Evolutionary conservation across 352 stramenopile genomes (phyloP).

Genomic region (Phytopythium helicoides): DNA sequence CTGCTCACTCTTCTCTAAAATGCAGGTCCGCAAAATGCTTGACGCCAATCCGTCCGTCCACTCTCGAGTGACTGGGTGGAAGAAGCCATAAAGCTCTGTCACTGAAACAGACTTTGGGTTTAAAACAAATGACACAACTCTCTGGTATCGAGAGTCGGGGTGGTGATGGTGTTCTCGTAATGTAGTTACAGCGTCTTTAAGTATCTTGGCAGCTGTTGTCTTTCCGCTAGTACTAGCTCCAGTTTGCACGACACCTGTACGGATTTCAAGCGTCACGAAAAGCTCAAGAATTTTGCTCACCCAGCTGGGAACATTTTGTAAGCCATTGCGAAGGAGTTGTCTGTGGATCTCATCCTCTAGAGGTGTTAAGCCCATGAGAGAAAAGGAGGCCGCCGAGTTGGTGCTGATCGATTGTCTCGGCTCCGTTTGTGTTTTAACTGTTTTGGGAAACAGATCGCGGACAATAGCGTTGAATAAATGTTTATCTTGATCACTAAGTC

Average conservation of each 20-base stretch:
- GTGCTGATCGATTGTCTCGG: neutral
- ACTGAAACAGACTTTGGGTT: slow-evolving; percentile 85
- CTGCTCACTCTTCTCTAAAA: slow-evolving; percentile 65
- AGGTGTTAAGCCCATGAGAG: slow-evolving; percentile 22
- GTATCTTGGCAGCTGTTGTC: slow-evolving; percentile 38
- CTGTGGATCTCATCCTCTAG: slow-evolving; percentile 78
- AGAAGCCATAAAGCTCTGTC: slow-evolving; percentile 83
- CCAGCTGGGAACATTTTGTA: slow-evolving; percentile 73
- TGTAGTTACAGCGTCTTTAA: slow-evolving; percentile 47
- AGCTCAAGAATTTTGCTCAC: slow-evolving; percentile 89
- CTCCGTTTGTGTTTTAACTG: slow-evolving; percentile 4
- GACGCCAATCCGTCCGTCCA: slow-evolving; percentile 84
- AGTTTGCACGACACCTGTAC: slow-evolving; percentile 84
- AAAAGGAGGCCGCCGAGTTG: slow-evolving; percentile 8
- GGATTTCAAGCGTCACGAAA: slow-evolving; percentile 91
- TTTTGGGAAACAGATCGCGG: slow-evolving; percentile 81
- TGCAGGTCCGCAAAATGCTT: slow-evolving; percentile 68
- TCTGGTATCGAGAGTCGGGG: slow-evolving; percentile 51
- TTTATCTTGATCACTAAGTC: slow-evolving; percentile 89
- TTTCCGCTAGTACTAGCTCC: slow-evolving; percentile 76
- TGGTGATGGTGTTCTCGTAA: slow-evolving; percentile 47
- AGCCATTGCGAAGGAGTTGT: slow-evolving; percentile 54
- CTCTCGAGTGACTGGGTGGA: slow-evolving; percentile 77
- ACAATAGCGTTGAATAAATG: slow-evolving; percentile 89
- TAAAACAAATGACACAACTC: slow-evolving; percentile 52